phyloP scores from a whole-genome alignment of 1,139 yeast genomes.

The Tardiomyces digboiensis region DNA sequence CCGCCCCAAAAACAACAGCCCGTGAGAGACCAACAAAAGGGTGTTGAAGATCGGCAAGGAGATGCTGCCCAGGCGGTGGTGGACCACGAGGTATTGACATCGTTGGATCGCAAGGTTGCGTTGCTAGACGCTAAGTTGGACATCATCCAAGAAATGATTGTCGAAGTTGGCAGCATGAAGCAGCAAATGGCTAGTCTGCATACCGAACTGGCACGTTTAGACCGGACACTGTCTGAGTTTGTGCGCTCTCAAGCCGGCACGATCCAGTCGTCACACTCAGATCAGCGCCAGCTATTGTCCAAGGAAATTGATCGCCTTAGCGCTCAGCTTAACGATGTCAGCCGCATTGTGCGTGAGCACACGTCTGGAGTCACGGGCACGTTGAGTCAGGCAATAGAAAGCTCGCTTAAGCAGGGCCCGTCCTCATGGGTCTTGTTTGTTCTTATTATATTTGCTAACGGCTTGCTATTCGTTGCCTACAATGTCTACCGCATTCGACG shows the following conservation, averaged over 20 bases:
- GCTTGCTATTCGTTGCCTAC: slow-evolving; percentile 19
- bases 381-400: slow-evolving; percentile 19
- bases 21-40: neutral
- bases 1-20: neutral
- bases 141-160: neutral
- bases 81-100: neutral
- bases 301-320: slow-evolving; percentile 15
- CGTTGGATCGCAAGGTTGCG: neutral
- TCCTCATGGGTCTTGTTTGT: slow-evolving; percentile 19
- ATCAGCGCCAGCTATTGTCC: slow-evolving; percentile 10
- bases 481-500: slow-evolving; percentile 19
- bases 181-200: neutral
- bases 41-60: neutral
- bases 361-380: slow-evolving; percentile 18
- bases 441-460: slow-evolving; percentile 20
- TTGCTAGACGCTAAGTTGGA: neutral
- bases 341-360: slow-evolving; percentile 17
- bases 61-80: neutral
- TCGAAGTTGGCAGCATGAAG: neutral
- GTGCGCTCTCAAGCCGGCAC: neutral
- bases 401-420: slow-evolving; percentile 22
- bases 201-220: neutral
- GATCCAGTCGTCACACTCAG: slow-evolving; percentile 1
- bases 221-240: neutral
- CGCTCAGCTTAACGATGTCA: slow-evolving; percentile 14